These are phyloP conservation scores for Verticillium nubilum DNA, from an alignment of 2,329 filamentous ascomycete species.

Conservation along the genomic window DNA sequence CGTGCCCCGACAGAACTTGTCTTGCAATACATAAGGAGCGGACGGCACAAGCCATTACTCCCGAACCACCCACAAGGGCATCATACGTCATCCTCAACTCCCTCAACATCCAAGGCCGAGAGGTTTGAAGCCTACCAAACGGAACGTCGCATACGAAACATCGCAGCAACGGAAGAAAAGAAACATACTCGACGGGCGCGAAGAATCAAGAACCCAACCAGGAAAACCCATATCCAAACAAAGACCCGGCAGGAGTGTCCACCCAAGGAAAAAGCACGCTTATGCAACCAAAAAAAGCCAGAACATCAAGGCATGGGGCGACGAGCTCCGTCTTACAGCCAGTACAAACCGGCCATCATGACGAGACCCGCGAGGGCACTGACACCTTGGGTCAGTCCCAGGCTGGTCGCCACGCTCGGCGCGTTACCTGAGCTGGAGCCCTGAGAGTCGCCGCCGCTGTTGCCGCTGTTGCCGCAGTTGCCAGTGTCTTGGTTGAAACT, in stretches of 20 bases:
- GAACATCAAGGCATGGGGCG: not conserved
- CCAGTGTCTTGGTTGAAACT: slow-evolving; percentile 37
- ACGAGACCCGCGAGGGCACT: slow-evolving; percentile 30
- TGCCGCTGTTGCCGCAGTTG: slow-evolving; percentile 24
- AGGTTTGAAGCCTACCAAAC: not conserved
- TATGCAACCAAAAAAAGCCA: slow-evolving; percentile 1
- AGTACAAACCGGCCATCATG: slow-evolving; percentile 25
- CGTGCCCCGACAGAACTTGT: not conserved
- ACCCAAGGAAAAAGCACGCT: slow-evolving; percentile 2
- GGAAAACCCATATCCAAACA: not conserved
- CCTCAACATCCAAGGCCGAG: not conserved
- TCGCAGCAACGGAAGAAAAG: not conserved
- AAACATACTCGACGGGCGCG: slow-evolving; percentile 1
- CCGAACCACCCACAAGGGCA: not conserved
- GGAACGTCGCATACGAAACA: not conserved
- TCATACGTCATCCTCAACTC: not conserved
- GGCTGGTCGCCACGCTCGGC: slow-evolving; percentile 17
- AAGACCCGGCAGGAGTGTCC: not conserved
- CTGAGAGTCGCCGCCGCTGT: slow-evolving; percentile 10
- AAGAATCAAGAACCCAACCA: not conserved
- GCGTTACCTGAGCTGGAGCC: slow-evolving; percentile 1
- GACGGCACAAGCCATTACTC: slow-evolving; percentile 12
- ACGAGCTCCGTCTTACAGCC: slow-evolving; percentile 2
- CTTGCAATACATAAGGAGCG: slow-evolving; percentile 3
- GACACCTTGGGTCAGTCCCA: slow-evolving; percentile 22